phyloP scores from a whole-genome alignment of 2,329 filamentous ascomycete species.

The Chalaropsis thielavioides region DNA sequence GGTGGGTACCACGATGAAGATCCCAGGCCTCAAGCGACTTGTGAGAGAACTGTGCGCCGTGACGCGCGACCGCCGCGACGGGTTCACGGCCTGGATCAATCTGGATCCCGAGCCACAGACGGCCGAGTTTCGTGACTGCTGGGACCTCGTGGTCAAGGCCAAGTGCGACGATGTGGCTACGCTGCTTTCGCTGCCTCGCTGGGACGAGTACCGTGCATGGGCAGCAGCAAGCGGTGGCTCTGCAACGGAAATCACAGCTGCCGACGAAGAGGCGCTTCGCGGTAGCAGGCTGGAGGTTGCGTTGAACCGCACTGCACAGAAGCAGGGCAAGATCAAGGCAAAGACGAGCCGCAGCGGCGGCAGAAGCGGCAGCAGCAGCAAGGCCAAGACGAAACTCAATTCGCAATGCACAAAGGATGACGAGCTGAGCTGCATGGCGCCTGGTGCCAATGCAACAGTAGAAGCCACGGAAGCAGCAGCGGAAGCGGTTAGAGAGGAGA shows the following conservation, averaged over 20 bases:
- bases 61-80: slow-evolving; percentile 67
- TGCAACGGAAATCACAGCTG: slow-evolving; percentile 30
- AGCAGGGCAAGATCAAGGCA: slow-evolving; percentile 19
- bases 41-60: slow-evolving; percentile 82
- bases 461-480: not conserved
- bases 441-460: slow-evolving; percentile 18
- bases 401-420: slow-evolving; percentile 33
- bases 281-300: slow-evolving; percentile 26
- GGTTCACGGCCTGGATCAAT: slow-evolving; percentile 90
- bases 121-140: slow-evolving; percentile 78
- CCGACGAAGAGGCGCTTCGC: slow-evolving; percentile 29
- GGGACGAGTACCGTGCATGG: slow-evolving; percentile 29
- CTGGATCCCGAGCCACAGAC: slow-evolving; percentile 69
- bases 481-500: not conserved
- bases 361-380: slow-evolving; percentile 23
- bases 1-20: slow-evolving; percentile 88
- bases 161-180: slow-evolving; percentile 78
- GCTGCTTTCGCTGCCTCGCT: slow-evolving; percentile 48
- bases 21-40: slow-evolving; percentile 79
- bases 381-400: slow-evolving; percentile 28
- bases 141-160: slow-evolving; percentile 79
- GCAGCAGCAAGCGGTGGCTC: slow-evolving; percentile 29
- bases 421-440: slow-evolving; percentile 44
- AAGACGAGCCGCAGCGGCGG: slow-evolving; percentile 4
- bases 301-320: slow-evolving; percentile 6